A percentile compares a stretch with the other conserved stretches of the same genome.
Evolutionary conservation across 257 asterid genomes (phyloP).

Genomic region (Dorcoceras hygrometricum): DNA sequence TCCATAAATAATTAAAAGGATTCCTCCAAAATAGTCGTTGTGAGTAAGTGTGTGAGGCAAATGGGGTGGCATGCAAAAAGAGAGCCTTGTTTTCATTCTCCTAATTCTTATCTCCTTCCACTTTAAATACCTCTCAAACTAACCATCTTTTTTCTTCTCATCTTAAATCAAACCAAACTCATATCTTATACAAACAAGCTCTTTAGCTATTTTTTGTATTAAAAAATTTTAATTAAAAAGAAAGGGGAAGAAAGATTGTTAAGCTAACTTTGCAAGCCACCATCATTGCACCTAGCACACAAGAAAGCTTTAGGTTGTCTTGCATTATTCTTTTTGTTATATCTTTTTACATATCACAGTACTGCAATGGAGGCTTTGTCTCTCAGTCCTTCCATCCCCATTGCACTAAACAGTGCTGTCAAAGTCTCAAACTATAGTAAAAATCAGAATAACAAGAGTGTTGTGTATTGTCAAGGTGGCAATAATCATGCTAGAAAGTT

Average conservation of each 20-base stretch:
- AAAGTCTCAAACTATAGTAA: slow-evolving; percentile 18
- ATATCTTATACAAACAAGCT: slow-evolving; percentile 48
- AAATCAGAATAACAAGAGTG: slow-evolving; percentile 26
- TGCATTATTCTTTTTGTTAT: slow-evolving; percentile 27
- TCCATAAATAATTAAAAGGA: neutral
- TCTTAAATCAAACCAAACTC: slow-evolving; percentile 69
- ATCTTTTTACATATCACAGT: slow-evolving; percentile 22
- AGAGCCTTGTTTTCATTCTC: slow-evolving; percentile 66
- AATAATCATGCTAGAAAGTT: slow-evolving; percentile 44
- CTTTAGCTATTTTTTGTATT: slow-evolving; percentile 36
- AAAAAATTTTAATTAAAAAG: neutral
- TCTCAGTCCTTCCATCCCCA: slow-evolving; percentile 42
- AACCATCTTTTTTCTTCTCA: slow-evolving; percentile 35
- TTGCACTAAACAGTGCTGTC: slow-evolving; percentile 24
- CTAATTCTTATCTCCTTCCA: slow-evolving; percentile 67
- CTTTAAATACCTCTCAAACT: slow-evolving; percentile 43
- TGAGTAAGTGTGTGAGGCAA: slow-evolving; percentile 37
- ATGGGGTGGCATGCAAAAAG: slow-evolving; percentile 61
- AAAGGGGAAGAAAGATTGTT: slow-evolving; percentile 15
- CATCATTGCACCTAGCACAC: slow-evolving; percentile 32
- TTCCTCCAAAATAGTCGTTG: slow-evolving; percentile 45
- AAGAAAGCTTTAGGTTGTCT: slow-evolving; percentile 28
- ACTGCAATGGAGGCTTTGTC: slow-evolving; percentile 61
- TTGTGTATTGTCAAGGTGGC: slow-evolving; percentile 45
- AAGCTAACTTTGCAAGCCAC: slow-evolving; percentile 38